phyloP scores from a whole-genome alignment of 441 rosid genomes.

The Populus hybrid region DNA sequence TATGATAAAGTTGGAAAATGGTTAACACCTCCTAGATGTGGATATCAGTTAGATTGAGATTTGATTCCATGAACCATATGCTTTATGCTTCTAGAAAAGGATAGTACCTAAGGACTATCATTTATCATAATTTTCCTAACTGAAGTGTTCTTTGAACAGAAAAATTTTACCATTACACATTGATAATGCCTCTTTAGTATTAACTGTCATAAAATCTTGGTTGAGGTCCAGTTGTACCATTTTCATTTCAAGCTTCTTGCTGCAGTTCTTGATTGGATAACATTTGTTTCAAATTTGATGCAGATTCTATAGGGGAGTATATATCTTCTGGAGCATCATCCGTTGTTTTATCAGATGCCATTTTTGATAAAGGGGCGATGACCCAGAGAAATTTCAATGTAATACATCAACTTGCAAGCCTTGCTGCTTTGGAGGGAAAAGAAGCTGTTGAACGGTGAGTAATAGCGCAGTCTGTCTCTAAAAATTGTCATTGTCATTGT shows the following conservation, averaged over 20 bases:
- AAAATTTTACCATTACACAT: neutral
- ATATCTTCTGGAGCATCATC: conserved; percentile 47
- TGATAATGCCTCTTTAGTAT: neutral
- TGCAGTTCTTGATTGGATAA: neutral
- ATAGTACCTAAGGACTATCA: neutral
- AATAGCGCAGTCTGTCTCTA: neutral
- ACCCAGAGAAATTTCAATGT: conserved; percentile 26
- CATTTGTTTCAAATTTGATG: conserved; percentile 13
- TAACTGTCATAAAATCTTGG: neutral
- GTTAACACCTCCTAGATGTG: neutral
- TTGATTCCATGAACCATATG: neutral
- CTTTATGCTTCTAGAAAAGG: neutral
- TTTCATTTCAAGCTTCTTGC: neutral
- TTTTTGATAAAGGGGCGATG: conserved; percentile 43
- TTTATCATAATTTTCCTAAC: too few species aligned
- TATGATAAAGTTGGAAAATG: neutral
- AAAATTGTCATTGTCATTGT: neutral
- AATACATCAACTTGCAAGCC: conserved; percentile 32
- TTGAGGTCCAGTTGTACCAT: neutral
- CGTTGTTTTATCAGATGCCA: conserved; percentile 54
- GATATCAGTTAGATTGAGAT: neutral
- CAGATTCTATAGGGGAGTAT: conserved; percentile 43
- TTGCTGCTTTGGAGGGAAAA: conserved; percentile 39
- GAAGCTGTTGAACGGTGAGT: conserved; percentile 35
- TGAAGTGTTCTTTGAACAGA: neutral